Conservation (phyloP, 2,329 filamentous ascomycete species). For the Xylogone sp. region DNA sequence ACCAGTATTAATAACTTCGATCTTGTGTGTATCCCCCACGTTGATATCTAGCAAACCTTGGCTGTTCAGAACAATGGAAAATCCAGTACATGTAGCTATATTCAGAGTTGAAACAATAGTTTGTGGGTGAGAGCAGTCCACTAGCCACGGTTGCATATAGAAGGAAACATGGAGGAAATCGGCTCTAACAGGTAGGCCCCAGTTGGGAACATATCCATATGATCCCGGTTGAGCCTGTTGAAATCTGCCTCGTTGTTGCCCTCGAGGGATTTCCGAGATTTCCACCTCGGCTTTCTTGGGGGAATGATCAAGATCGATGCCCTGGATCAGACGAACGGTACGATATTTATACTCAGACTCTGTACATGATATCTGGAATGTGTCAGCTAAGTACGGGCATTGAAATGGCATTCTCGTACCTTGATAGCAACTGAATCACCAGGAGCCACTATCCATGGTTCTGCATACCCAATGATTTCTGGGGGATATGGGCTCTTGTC, state of each 20-base stretch:
- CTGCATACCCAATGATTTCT: conserved; percentile 18
- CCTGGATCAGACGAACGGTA: conserved; percentile 10
- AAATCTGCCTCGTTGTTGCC: neutral
- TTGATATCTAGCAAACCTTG: neutral
- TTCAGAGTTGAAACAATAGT: conserved; percentile 6
- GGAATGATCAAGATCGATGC: conserved; percentile 8
- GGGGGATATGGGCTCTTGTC: neutral
- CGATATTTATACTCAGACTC: conserved; percentile 10
- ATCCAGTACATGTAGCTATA: conserved; percentile 2
- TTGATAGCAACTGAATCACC: conserved; percentile 18
- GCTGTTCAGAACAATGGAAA: conserved; percentile 2
- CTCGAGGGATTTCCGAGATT: conserved; percentile 1
- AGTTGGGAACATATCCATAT: conserved; percentile 4
- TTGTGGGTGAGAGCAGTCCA: conserved; percentile 6
- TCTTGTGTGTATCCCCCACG: neutral
- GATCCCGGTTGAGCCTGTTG: conserved; percentile 4
- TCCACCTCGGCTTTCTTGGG: conserved; percentile 5
- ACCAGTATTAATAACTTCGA: conserved; percentile 1
- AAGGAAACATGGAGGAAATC: conserved; percentile 5
- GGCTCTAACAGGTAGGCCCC: neutral
- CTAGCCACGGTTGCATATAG: conserved; percentile 11
- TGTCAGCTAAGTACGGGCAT: conserved; percentile 3
- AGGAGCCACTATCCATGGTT: conserved; percentile 19
- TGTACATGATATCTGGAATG: conserved; percentile 11
- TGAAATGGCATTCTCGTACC: conserved; percentile 3